phyloP scores from a whole-genome alignment of 2,329 filamentous ascomycete genomes.

The Emergomyces orientalis region DNA sequence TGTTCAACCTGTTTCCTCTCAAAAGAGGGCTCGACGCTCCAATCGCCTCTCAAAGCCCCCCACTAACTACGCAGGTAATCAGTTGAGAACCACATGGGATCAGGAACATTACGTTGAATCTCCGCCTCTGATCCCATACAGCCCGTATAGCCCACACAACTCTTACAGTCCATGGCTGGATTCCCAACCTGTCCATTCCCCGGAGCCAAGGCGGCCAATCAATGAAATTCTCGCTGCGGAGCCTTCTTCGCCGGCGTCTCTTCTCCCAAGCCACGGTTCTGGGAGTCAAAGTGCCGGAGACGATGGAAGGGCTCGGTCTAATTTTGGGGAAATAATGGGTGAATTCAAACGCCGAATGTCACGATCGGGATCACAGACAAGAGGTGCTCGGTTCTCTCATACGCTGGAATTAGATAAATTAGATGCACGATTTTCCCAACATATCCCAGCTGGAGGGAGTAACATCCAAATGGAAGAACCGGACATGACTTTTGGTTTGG shows the following conservation, averaged over 20 bases:
- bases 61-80: constrained; percentile 19
- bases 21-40: constrained; percentile 25
- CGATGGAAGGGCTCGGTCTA: neutral
- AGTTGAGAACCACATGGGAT: constrained; percentile 12
- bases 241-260: neutral
- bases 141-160: constrained; percentile 13
- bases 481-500: neutral
- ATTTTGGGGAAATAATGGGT: constrained; percentile 6
- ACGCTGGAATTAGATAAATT: neutral
- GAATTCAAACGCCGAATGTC: constrained; percentile 8
- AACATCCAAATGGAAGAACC: neutral
- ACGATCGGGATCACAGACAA: constrained; percentile 17
- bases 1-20: constrained; percentile 25
- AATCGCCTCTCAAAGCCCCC: constrained; percentile 32
- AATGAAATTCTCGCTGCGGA: neutral
- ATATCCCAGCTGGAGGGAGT: neutral
- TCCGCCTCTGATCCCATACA: constrained; percentile 7
- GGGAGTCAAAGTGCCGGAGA: neutral
- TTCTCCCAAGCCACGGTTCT: neutral
- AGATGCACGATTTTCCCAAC: neutral
- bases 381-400: constrained; percentile 27
- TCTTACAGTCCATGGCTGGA: constrained; percentile 11
- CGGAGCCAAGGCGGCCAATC: neutral
- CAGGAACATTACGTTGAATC: constrained; percentile 9
- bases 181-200: neutral